phyloP scores from a whole-genome alignment of 2,329 filamentous ascomycete genomes.

The Fusarium sp. region DNA sequence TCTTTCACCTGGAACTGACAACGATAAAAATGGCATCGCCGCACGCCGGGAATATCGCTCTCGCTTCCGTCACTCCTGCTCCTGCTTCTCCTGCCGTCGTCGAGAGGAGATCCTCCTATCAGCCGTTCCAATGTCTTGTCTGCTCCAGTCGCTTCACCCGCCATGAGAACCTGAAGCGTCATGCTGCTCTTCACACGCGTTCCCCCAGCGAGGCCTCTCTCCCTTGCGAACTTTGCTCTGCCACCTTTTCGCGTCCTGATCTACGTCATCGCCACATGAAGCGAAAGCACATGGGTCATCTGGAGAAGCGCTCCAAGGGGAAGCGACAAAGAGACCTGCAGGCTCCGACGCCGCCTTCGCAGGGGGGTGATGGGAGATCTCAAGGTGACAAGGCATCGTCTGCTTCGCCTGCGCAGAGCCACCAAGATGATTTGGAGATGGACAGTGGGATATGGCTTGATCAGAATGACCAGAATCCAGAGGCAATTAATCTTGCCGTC shows the following conservation, averaged over 20 bases:
- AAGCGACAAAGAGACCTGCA: constrained; percentile 5
- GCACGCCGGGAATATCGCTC: background rate
- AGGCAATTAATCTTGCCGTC: background rate
- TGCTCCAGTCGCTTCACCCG: constrained; percentile 48
- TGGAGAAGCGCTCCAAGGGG: background rate
- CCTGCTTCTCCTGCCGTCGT: background rate
- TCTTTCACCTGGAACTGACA: background rate
- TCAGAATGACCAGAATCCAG: background rate
- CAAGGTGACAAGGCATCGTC: background rate
- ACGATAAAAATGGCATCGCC: constrained; percentile 9
- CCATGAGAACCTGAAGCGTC: constrained; percentile 51
- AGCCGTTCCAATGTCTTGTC: constrained; percentile 56
- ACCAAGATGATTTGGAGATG: constrained; percentile 1
- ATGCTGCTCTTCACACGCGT: constrained; percentile 53
- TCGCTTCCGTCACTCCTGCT: background rate
- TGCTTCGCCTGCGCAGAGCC: constrained; percentile 4
- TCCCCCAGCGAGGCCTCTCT: constrained; percentile 47
- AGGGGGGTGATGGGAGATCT: background rate
- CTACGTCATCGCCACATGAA: constrained; percentile 56
- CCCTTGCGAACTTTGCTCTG: constrained; percentile 52
- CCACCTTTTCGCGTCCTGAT: constrained; percentile 56
- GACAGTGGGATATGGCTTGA: background rate
- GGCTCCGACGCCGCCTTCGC: constrained; percentile 15
- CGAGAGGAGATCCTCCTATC: constrained; percentile 24
- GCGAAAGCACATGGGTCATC: constrained; percentile 52